Conservation (phyloP, 441 rosid species). For the Syzygium syzygioides region DNA sequence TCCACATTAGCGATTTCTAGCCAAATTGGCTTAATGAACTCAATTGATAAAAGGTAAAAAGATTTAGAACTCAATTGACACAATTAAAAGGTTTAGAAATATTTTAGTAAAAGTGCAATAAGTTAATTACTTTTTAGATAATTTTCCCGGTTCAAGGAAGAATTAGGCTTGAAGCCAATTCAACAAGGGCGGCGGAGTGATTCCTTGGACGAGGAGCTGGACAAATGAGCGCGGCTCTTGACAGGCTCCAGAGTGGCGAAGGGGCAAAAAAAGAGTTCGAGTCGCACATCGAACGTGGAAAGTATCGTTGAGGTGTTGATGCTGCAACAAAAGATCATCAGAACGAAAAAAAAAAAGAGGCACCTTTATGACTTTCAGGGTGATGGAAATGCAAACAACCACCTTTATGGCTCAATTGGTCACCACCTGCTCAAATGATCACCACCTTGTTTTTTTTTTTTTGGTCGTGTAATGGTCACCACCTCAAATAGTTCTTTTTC, state of each 20-base stretch:
- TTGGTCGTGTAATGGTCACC: background rate
- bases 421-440: too few species aligned
- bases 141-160: background rate
- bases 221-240: background rate
- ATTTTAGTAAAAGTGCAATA: too few species aligned
- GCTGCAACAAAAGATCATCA: background rate
- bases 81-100: too few species aligned
- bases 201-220: background rate
- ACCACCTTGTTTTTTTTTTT: too few species aligned
- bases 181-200: background rate
- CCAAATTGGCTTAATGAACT: too few species aligned
- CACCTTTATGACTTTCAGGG: accelerated
- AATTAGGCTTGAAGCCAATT: background rate
- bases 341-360: background rate
- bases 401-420: background rate
- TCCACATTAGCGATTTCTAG: too few species aligned
- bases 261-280: background rate
- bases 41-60: too few species aligned
- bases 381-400: background rate
- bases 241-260: background rate
- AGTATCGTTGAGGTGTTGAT: background rate
- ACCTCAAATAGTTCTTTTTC: background rate
- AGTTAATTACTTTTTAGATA: too few species aligned
- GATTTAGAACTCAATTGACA: too few species aligned
- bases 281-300: too few species aligned